Evolutionary conservation across 2,329 filamentous ascomycete genomes (phyloP).

Genomic region (Zelopaecilomyces penicillatus): DNA sequence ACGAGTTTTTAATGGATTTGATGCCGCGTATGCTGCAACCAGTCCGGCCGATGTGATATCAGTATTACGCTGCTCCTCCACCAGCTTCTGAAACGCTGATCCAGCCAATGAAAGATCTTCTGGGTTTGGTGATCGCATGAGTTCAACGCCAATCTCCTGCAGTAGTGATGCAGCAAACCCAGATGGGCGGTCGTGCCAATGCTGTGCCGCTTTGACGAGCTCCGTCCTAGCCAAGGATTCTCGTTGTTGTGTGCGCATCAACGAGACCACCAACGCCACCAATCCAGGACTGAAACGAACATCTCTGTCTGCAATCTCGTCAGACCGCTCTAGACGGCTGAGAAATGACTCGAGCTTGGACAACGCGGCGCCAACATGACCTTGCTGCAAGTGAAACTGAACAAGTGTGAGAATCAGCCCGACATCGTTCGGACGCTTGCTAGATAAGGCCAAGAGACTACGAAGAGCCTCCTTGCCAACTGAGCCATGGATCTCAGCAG

Average conservation of each 20-base stretch:
- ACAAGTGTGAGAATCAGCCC: conserved; percentile 72
- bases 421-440: conserved; percentile 69
- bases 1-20: conserved; percentile 47
- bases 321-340: conserved; percentile 57
- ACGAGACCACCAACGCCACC: conserved; percentile 67
- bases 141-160: conserved; percentile 71
- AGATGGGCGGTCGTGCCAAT: conserved; percentile 61
- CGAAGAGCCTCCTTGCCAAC: conserved; percentile 61
- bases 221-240: conserved; percentile 63
- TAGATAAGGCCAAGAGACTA: conserved; percentile 58
- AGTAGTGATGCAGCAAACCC: conserved; percentile 53
- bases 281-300: conserved; percentile 78
- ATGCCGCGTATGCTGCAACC: conserved; percentile 70
- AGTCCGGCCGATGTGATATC: conserved; percentile 68
- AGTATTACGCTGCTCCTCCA: conserved; percentile 57
- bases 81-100: conserved; percentile 69
- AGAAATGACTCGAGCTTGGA: conserved; percentile 70
- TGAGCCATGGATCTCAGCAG: conserved; percentile 58
- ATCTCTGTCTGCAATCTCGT: conserved; percentile 49
- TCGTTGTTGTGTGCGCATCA: conserved; percentile 71
- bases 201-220: conserved; percentile 67
- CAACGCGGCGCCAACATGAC: conserved; percentile 66
- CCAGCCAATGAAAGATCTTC: conserved; percentile 63
- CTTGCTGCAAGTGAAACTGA: conserved; percentile 68
- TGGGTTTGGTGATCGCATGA: conserved; percentile 64